phyloP scores from a whole-genome alignment of 1,284 basidiomycete species.

The Xanthoconium separans region DNA sequence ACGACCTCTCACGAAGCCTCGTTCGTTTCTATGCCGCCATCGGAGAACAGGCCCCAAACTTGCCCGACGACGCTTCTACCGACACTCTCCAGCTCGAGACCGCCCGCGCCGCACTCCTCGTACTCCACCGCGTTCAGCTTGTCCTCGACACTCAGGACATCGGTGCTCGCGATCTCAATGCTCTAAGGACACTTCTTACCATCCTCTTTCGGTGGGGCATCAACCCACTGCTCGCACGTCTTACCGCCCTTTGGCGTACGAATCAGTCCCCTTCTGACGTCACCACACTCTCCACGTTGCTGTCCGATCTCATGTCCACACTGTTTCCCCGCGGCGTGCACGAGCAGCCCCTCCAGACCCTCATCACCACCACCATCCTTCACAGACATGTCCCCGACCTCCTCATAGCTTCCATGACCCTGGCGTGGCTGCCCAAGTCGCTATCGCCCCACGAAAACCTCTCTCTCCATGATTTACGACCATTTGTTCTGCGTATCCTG shows the following conservation, averaged over 20 bases:
- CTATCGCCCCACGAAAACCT: slow-evolving; percentile 42
- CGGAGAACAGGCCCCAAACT: slow-evolving; percentile 19
- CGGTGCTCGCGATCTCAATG: slow-evolving; percentile 63
- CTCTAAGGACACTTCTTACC: slow-evolving; percentile 61
- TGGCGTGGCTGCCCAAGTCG: slow-evolving; percentile 70
- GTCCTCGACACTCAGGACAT: slow-evolving; percentile 39
- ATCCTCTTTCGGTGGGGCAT: slow-evolving; percentile 71
- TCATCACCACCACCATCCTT: slow-evolving; percentile 61
- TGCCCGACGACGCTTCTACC: slow-evolving; percentile 31
- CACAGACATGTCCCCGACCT: slow-evolving; percentile 57
- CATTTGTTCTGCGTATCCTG: slow-evolving; percentile 54
- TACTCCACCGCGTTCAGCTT: slow-evolving; percentile 52
- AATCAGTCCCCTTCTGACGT: slow-evolving; percentile 27
- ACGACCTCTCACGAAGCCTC: slow-evolving; percentile 40
- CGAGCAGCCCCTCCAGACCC: slow-evolving; percentile 48
- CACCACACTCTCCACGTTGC: slow-evolving; percentile 37
- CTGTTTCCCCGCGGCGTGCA: slow-evolving; percentile 52
- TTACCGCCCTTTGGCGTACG: slow-evolving; percentile 44
- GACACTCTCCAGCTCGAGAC: slow-evolving; percentile 52
- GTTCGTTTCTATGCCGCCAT: slow-evolving; percentile 39
- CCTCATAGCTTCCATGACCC: slow-evolving; percentile 53
- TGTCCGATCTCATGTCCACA: slow-evolving; percentile 46
- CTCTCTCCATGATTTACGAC: slow-evolving; percentile 39
- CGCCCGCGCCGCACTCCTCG: slow-evolving; percentile 53
- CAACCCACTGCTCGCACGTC: slow-evolving; percentile 47